phyloP scores from a whole-genome alignment of 208 protist species.

The Wallacemonas sp. region DNA sequence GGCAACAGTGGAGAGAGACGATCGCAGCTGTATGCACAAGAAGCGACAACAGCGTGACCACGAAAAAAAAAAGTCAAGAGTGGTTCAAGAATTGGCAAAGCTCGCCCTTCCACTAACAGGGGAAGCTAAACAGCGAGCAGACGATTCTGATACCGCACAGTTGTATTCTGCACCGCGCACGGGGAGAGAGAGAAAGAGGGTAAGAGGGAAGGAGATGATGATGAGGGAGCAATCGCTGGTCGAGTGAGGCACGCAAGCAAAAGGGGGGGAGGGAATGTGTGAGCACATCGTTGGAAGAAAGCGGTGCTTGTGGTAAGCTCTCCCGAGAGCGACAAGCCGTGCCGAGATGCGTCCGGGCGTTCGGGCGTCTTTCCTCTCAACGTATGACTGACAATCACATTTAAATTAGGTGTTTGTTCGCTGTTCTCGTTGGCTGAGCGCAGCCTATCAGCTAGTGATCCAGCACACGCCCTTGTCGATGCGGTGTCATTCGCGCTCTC shows the following conservation, averaged over 20 bases:
- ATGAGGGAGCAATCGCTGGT: background rate
- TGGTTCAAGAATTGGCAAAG: background rate
- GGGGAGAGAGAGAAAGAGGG: conserved; percentile 11
- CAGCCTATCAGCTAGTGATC: too few species aligned
- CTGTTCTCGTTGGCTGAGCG: too few species aligned
- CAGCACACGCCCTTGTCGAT: background rate
- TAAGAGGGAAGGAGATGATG: background rate
- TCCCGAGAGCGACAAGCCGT: too few species aligned
- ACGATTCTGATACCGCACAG: background rate
- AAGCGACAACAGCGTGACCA: background rate
- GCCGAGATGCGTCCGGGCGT: too few species aligned
- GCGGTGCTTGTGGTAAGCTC: too few species aligned
- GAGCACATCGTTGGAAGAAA: too few species aligned
- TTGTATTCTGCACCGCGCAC: background rate
- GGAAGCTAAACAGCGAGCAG: background rate
- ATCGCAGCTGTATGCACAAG: background rate
- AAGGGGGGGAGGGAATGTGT: background rate
- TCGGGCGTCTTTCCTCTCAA: too few species aligned
- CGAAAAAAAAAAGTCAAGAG: background rate
- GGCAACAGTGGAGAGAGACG: background rate
- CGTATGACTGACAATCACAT: too few species aligned
- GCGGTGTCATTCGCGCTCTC: too few species aligned
- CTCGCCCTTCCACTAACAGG: background rate
- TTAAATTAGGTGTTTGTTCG: too few species aligned
- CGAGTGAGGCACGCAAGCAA: too few species aligned